Percentiles rank a stretch among this genome's conserved stretches.
Evolutionary conservation across 1,139 yeast genomes (phyloP).

Genomic region (Geotrichum cucujoidarum): DNA sequence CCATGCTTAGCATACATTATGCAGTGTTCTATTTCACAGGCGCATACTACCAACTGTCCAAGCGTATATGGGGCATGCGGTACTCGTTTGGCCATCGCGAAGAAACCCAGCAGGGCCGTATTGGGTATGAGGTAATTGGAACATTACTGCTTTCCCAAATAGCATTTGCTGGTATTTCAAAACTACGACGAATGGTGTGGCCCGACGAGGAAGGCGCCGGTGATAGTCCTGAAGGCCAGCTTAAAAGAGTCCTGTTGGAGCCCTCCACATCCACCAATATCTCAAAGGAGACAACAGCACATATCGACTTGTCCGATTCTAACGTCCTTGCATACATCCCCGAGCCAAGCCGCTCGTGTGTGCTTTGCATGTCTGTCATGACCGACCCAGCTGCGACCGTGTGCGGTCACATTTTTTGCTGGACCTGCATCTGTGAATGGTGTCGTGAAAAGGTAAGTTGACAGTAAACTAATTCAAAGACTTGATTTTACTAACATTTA

Average conservation of each 20-base stretch:
- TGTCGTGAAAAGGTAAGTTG: conserved; percentile 53
- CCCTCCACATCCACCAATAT: background rate
- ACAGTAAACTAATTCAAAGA: too few species aligned
- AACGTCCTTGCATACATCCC: conserved; percentile 63
- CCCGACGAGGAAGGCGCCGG: background rate
- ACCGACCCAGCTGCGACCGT: conserved; percentile 76
- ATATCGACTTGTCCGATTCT: conserved; percentile 47
- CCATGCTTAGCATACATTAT: conserved; percentile 50
- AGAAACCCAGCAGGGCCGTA: conserved; percentile 34
- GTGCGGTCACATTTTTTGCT: conserved; percentile 92
- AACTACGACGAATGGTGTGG: background rate
- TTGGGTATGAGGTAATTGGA: conserved; percentile 74
- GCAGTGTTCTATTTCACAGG: conserved; percentile 82
- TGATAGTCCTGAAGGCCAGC: conserved; percentile 2
- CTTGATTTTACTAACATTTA: background rate
- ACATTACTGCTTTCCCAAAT: conserved; percentile 56
- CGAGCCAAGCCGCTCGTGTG: conserved; percentile 65
- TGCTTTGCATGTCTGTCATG: conserved; percentile 79
- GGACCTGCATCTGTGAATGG: conserved; percentile 91
- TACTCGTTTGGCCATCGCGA: conserved; percentile 39
- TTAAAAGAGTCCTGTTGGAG: background rate
- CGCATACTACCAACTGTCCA: conserved; percentile 64
- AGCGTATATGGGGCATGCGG: conserved; percentile 71
- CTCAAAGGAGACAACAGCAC: too few species aligned
- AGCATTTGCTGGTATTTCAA: background rate